Conservation (phyloP, 1,284 basidiomycete genomes). For the Ceratobasidium sp. region DNA sequence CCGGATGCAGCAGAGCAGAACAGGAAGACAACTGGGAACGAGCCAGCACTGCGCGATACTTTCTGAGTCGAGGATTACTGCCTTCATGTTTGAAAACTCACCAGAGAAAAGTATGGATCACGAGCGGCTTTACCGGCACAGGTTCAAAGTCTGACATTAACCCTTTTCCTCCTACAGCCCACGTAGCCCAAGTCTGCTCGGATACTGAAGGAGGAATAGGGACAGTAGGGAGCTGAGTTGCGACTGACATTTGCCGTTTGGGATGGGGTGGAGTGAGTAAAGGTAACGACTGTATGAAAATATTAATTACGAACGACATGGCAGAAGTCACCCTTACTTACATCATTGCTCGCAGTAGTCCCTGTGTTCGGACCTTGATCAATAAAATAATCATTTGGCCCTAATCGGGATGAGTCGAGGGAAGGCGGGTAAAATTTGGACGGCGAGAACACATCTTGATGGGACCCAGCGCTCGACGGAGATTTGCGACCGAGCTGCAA, state of each 20-base stretch:
- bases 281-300: background rate
- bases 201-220: slow-evolving; percentile 21
- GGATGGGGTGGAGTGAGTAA: slow-evolving; percentile 12
- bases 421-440: background rate
- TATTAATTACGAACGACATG: background rate
- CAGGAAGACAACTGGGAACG: slow-evolving; percentile 30
- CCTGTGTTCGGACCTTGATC: too few species aligned
- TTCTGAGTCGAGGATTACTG: background rate
- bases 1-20: slow-evolving; percentile 26
- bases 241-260: slow-evolving; percentile 6
- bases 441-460: background rate
- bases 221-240: slow-evolving; percentile 33
- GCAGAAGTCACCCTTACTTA: background rate
- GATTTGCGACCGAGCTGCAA: background rate
- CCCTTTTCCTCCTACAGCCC: background rate
- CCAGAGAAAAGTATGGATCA: slow-evolving; percentile 25
- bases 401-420: background rate
- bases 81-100: background rate
- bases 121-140: background rate
- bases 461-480: background rate
- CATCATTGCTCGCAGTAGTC: slow-evolving; percentile 25
- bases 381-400: background rate
- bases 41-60: slow-evolving; percentile 1
- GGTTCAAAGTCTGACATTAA: slow-evolving; percentile 33
- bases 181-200: background rate